Evolutionary conservation across 2,329 filamentous ascomycete genomes (phyloP), one percentile per base, ranked within the genome.

Genomic region (Beauveria sp.): DNA sequence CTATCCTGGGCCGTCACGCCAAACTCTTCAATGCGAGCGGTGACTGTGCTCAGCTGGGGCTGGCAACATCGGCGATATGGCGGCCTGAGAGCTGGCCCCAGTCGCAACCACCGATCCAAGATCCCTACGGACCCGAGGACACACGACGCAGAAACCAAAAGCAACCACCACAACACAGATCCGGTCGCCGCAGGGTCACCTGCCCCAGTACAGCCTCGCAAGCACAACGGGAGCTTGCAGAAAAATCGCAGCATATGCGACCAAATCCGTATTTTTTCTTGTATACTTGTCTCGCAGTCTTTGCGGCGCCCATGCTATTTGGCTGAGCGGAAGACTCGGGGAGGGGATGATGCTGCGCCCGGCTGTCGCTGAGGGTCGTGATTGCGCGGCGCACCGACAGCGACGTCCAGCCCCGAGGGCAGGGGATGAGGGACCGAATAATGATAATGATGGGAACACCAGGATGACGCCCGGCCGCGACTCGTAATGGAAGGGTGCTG

Each of bases 1-100:
- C 14, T 1, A 22, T 22, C 42, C 14, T 14, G 10, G n/a, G 42
- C 42, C 42, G 22, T 16, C 48, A 45, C 56, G 10, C 48, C 46
- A 43, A 26, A 38, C 24, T 24, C 54, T 38, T 38, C 20, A 31
- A 40, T n/a, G n/a, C 16, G 28, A 45, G 26, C 7, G 40, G 48
- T 60, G 57, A 60, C 57, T 43, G 57, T 52, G 20, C 57, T 60
- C 57, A 60, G 57, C 57, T 60, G 49, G 57, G 57, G 57, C 57
- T 60, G 48, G 34, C 57, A 60, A 46, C 52, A 60, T 60, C 57
- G 57, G 38, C 57, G 57, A 60, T 60, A 60, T 53, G 57, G 49
- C 49, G 57, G 57, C 57, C 31, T 53, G 24, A 49, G 56, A 51
- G 48, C 48, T 60, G 57, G 46, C 57, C 57, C 57, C 57, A 26